phyloP scores from a whole-genome alignment of 495 filamentous ascomycete species.

The Oidiodendron maius region DNA sequence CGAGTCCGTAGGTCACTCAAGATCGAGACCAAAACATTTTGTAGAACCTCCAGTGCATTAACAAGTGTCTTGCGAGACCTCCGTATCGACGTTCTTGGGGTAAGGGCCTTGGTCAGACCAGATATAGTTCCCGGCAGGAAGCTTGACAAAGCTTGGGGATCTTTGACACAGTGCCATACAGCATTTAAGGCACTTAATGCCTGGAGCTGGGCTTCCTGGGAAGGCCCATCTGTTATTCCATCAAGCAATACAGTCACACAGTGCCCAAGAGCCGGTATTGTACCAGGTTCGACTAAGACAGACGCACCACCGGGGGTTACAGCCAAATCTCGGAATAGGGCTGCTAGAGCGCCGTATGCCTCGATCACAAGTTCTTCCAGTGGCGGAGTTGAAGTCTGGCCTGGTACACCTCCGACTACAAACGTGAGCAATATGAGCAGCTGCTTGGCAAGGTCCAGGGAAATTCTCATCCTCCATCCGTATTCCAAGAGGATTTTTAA shows the following conservation, averaged over 20 bases:
- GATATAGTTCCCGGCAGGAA: conserved; percentile 90
- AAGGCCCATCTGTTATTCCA: conserved; percentile 52
- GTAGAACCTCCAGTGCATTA: conserved; percentile 53
- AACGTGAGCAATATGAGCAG: conserved; percentile 81
- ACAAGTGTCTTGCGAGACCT: conserved; percentile 60
- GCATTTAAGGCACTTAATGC: conserved; percentile 59
- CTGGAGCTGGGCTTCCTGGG: conserved; percentile 57
- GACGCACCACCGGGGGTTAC: conserved; percentile 28
- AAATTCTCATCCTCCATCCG: conserved; percentile 69
- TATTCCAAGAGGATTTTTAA: conserved; percentile 63
- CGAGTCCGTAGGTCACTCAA: conserved; percentile 57
- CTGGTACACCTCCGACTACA: conserved; percentile 57
- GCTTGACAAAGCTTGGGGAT: conserved; percentile 65
- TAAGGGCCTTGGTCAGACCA: conserved; percentile 66
- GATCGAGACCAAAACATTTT: conserved; percentile 52
- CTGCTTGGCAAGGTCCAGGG: conserved; percentile 69
- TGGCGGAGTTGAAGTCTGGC: conserved; percentile 31
- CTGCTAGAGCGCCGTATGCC: conserved; percentile 34
- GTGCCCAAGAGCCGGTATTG: conserved; percentile 80
- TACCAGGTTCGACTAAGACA: conserved; percentile 44
- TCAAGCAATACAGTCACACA: conserved; percentile 76
- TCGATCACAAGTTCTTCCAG: conserved; percentile 66
- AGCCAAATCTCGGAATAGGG: conserved; percentile 31
- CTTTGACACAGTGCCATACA: conserved; percentile 56
- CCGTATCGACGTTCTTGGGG: conserved; percentile 57